Base-by-base conservation (phyloP, 2,329 filamentous ascomycete genomes). In the Onygenales sp. region DNA sequence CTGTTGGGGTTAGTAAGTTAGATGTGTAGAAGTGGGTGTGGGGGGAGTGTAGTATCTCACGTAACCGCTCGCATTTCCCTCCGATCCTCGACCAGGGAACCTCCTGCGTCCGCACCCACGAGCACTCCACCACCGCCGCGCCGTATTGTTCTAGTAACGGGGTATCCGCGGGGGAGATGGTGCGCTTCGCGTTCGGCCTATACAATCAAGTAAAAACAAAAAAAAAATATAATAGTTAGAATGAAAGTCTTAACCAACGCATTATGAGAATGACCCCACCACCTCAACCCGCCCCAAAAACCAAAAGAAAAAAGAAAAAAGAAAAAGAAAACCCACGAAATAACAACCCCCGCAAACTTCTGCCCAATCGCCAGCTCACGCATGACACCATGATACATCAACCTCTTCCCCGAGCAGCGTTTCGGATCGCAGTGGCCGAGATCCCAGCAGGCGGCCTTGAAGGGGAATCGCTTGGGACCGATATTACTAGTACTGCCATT, bases 371-470 rank as follows among this genome's bases (percentile, higher is more conserved):
- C 84, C 52, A 98, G 79, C 65, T 95, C 88, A 61, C 93, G 86
- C 89, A 98, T 96, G 64, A 96, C 77, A 2, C 92, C 92, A 52
- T 94, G 81, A 58, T 86, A 85, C 81, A 98, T 95, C 36, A 98
- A 80, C 58, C 88, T 85, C 75, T 98, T 98, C 34, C 93, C 93
- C 0, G 91, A 96, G 73, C 93, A 98, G 62, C 92, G 80, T 71
- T 96, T 97, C 7, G 92, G 89, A 66, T 98, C 93, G 76, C 93
- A 98, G 74, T 98, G 93, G 57, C 91, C 92, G 36, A 98, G 79
- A 66, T 98, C 93, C 93, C 93, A 98, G 70, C 92, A 96, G 55
- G 92, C 93, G 48, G 93, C 92, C 73, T 94, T 95, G 80, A 91
- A 96, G 21, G 73, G 67, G 39, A 72, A 73, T 49, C 67, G 68